Evolutionary conservation across 768 basidiomycete species (phyloP).

Genomic region (Strobilomyces confusus): DNA sequence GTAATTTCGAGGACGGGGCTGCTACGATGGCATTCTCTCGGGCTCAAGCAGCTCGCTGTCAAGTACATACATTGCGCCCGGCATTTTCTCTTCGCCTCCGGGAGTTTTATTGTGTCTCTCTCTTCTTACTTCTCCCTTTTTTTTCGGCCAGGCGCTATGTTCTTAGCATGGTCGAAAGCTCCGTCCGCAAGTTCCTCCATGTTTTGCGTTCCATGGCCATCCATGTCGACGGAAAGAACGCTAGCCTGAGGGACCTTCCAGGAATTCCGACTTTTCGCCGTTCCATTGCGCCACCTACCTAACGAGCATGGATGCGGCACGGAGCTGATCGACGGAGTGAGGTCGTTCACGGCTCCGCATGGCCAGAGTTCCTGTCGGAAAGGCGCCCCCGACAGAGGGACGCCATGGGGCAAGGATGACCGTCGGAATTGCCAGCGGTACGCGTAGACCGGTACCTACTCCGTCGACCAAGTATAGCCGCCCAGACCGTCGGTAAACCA

Average conservation of each 20-base stretch:
- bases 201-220: not conserved
- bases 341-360: not conserved
- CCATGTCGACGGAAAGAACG: slow-evolving; percentile 2
- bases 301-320: not conserved
- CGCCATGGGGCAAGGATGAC: slow-evolving; percentile 6
- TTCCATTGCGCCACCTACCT: not conserved
- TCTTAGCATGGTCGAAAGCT: not conserved
- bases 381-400: not conserved
- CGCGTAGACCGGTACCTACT: slow-evolving; percentile 47
- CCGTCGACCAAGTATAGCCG: not conserved
- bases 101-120: too few species aligned
- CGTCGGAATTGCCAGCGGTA: slow-evolving; percentile 4
- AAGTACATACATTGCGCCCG: too few species aligned
- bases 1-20: not conserved
- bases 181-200: not conserved
- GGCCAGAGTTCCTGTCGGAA: not conserved
- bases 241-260: not conserved
- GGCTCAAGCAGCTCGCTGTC: too few species aligned
- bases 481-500: slow-evolving; percentile 28
- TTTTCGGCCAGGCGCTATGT: not conserved
- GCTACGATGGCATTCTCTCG: not conserved
- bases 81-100: too few species aligned
- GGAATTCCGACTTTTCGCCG: slow-evolving; percentile 1
- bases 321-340: not conserved
- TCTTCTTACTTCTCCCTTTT: too few species aligned